Evolutionary conservation across 306 rosid genomes (phyloP), one percentile per base, ranked within the genome.

Genomic region (Heteromeles arbutifolia): DNA sequence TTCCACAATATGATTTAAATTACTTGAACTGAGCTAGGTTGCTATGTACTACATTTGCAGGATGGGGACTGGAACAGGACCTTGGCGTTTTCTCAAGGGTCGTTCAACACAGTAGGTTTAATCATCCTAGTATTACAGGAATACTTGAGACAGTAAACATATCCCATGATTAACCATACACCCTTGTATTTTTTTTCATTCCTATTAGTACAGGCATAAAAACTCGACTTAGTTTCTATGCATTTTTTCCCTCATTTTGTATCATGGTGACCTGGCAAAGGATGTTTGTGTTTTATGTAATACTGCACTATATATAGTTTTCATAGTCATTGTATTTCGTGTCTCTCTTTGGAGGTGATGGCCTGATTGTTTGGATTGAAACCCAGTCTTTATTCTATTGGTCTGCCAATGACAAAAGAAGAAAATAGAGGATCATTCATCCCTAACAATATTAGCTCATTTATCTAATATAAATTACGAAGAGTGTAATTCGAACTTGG

Each of bases 41-140:
- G 54, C 21, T 48, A 48, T 17, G 26, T 50, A 43, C 43, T 74
- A 21, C 6, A 56, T 69, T 64, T 85, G 84, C 93, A 95, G 99
- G 89, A 92, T 95, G 96, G 96, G 96, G 66, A 92, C 97, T 4
- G 96, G 89, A 70, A 90, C 99, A 1, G 99, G 99, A 84, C 99
- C 99, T 10, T 95, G 99, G 96, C 86, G 87, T 34, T 87, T 90
- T 80, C 90, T 92, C 1, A 90, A 86, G 77, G 48, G 78, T 11
- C 71, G 67, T 3, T 78, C 77, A 4, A 17, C 77, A 72, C 61
- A 81, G 48, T 76, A 77, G 75, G 10, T 31, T 24, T 37, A 18
- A 22, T 29, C 41, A 8, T 6, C 65, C 70, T 13, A 74, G 29
- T 8, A 3, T 44, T 19, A 18, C 48, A 19, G 43, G 61, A 61